Percentiles rank a stretch among this genome's conserved stretches.
Conservation (phyloP, 176 grass and related monocot genomes). For the Sorghum bicolor region DNA sequence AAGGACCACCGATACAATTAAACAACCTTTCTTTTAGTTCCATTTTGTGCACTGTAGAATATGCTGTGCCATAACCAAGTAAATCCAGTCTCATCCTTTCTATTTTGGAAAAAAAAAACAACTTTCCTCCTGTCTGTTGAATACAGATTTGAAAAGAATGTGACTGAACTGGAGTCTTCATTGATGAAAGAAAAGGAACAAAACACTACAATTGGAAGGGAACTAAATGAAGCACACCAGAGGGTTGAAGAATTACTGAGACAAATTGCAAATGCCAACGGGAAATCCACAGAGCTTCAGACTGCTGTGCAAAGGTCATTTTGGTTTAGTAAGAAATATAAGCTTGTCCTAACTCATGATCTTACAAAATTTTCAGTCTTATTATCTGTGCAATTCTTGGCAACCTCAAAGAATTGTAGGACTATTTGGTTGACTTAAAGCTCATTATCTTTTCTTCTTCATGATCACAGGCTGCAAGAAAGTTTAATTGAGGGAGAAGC, state of each 20-base stretch:
- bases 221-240: constrained; percentile 51
- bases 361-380: background rate
- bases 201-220: constrained; percentile 34
- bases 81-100: constrained; percentile 11
- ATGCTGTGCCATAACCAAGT: background rate
- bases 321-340: constrained; percentile 21
- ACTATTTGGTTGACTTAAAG: constrained; percentile 13
- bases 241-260: constrained; percentile 47
- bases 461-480: constrained; percentile 65
- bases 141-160: constrained; percentile 55
- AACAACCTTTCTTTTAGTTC: background rate
- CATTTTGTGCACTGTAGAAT: background rate
- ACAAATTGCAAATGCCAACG: constrained; percentile 50
- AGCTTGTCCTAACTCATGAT: constrained; percentile 2
- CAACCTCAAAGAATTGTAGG: constrained; percentile 8
- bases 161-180: constrained; percentile 48
- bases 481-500: constrained; percentile 46
- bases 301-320: constrained; percentile 60
- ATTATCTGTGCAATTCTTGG: constrained; percentile 8
- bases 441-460: constrained; percentile 28
- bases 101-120: constrained; percentile 11
- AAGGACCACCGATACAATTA: background rate
- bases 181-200: constrained; percentile 42
- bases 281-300: constrained; percentile 50
- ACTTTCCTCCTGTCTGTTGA: background rate